Evolutionary conservation across 257 asterid genomes (phyloP).

Genomic region (Solanum ahanhuiri): DNA sequence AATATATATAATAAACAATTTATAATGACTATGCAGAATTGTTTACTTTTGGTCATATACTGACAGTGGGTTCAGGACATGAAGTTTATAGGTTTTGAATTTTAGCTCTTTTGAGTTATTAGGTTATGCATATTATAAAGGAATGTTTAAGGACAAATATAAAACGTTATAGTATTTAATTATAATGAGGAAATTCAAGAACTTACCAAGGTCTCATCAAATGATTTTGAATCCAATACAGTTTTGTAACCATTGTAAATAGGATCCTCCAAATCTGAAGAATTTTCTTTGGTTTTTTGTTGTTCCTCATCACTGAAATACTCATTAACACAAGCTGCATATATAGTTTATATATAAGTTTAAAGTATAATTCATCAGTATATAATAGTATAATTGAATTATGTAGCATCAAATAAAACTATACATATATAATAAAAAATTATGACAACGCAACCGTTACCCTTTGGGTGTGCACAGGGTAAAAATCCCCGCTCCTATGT

Average conservation of each 20-base stretch:
- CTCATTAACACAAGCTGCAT: constrained; percentile 48
- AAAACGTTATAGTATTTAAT: not conserved
- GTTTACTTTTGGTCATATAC: too few relatives aligned
- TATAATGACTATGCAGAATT: too few relatives aligned
- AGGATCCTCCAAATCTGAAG: constrained; percentile 31
- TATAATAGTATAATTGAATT: not conserved
- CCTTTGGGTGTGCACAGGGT: too few relatives aligned
- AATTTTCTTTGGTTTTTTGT: not conserved
- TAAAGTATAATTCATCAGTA: not conserved
- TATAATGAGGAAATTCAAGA: not conserved
- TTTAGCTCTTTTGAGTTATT: not conserved
- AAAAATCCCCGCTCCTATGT: too few relatives aligned
- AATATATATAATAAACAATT: not conserved
- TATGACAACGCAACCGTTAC: too few relatives aligned
- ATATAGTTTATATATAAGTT: not conserved
- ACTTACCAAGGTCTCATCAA: constrained; percentile 27
- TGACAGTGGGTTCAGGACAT: not conserved
- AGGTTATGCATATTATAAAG: not conserved
- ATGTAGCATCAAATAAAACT: not conserved
- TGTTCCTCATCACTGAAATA: constrained; percentile 21
- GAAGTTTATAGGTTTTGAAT: not conserved
- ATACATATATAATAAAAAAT: not conserved
- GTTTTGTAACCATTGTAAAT: constrained; percentile 26
- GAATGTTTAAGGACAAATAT: not conserved
- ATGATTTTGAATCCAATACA: constrained; percentile 32